phyloP scores from a whole-genome alignment of 2,329 filamentous ascomycete species.

The Lecanicillium sp. region DNA sequence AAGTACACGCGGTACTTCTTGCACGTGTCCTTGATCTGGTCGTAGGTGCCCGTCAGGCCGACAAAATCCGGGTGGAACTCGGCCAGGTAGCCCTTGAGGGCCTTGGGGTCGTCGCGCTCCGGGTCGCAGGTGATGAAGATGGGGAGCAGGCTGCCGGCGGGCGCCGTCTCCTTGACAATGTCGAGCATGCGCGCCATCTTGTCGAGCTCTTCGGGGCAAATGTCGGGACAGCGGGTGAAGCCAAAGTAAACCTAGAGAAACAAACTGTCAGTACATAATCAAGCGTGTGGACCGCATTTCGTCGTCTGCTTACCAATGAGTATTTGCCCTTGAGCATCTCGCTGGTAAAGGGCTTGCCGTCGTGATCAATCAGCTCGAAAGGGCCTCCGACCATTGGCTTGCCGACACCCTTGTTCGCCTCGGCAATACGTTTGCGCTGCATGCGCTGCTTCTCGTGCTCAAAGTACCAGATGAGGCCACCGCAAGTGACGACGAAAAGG shows the following conservation, averaged over 20 bases:
- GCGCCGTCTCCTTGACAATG: constrained; percentile 48
- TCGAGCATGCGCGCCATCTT: constrained; percentile 99
- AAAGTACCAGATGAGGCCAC: constrained; percentile 80
- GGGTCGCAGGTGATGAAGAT: constrained; percentile 97
- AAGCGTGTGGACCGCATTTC: not conserved
- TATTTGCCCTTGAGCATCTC: constrained; percentile 83
- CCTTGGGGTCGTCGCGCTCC: constrained; percentile 77
- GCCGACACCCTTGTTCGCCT: constrained; percentile 88
- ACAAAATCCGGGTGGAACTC: constrained; percentile 88
- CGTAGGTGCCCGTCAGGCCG: constrained; percentile 87
- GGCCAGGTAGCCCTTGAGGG: constrained; percentile 75
- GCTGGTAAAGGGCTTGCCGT: constrained; percentile 71
- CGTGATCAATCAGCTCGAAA: constrained; percentile 76
- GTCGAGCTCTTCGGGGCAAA: constrained; percentile 97
- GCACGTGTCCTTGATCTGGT: constrained; percentile 89
- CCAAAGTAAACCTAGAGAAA: constrained; percentile 80
- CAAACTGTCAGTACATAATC: not conserved
- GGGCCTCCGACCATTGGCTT: constrained; percentile 87
- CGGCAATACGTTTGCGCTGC: constrained; percentile 80
- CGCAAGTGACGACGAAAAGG: constrained; percentile 76
- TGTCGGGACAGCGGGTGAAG: constrained; percentile 96
- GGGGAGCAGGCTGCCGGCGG: constrained; percentile 53
- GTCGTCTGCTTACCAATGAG: constrained; percentile 53
- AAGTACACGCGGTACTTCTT: constrained; percentile 98
- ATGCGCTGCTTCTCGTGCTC: constrained; percentile 88